Conservation (phyloP, 2,329 filamentous ascomycete species). For the Raffaelea ambrosiae region DNA sequence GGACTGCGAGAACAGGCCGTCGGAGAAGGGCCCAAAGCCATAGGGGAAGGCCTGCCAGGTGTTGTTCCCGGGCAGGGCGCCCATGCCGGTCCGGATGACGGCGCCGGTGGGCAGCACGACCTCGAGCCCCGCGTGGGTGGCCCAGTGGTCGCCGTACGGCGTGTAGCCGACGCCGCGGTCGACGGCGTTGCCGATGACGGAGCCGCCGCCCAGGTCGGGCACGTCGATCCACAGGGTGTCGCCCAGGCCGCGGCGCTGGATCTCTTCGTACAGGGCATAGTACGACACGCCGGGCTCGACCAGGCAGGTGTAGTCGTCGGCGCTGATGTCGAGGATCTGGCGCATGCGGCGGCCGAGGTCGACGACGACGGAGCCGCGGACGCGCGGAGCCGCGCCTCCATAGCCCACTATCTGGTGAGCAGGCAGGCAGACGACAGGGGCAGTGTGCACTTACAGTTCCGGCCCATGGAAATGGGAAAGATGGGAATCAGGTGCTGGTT, state of each 20-base stretch:
- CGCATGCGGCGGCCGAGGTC: conserved; percentile 33
- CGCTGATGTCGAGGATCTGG: conserved; percentile 27
- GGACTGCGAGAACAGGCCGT: conserved; percentile 41
- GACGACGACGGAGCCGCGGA: conserved; percentile 31
- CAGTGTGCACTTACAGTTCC: conserved; percentile 21
- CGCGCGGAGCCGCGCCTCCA: conserved; percentile 32
- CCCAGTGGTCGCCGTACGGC: conserved; percentile 34
- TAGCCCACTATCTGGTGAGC: conserved; percentile 24
- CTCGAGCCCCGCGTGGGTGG: conserved; percentile 31
- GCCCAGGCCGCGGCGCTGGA: conserved; percentile 21
- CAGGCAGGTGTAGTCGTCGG: conserved; percentile 28
- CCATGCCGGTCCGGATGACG: conserved; percentile 32
- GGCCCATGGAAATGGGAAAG: conserved; percentile 27
- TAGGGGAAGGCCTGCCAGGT: conserved; percentile 33
- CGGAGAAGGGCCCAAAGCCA: conserved; percentile 29
- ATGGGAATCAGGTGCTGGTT: conserved; percentile 26
- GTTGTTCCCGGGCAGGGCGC: conserved; percentile 26
- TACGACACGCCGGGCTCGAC: conserved; percentile 35
- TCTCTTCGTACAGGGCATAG: conserved; percentile 26
- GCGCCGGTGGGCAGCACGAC: conserved; percentile 33
- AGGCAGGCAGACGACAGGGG: neutral
- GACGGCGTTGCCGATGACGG: conserved; percentile 35
- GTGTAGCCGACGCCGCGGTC: conserved; percentile 39
- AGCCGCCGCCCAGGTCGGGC: conserved; percentile 33
- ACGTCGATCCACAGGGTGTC: conserved; percentile 34